Evolutionary conservation across 208 protist genomes (phyloP).

Genomic region (Entamoeba invadens): DNA sequence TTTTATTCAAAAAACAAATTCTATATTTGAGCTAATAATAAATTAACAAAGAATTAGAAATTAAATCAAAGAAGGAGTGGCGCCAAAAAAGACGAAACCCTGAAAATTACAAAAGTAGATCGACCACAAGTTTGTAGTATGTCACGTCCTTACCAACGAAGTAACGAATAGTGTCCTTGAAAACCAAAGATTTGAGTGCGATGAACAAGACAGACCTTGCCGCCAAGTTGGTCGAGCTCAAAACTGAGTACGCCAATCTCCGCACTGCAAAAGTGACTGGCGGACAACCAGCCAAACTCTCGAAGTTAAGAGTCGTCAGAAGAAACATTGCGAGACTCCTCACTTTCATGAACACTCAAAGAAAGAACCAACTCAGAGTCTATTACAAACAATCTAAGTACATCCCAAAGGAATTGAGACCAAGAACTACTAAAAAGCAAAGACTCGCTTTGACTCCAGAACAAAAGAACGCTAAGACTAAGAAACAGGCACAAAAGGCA

Average conservation of each 20-base stretch:
- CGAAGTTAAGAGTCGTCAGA: background rate
- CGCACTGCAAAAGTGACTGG: background rate
- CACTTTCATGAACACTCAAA: background rate
- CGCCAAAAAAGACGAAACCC: too few relatives aligned
- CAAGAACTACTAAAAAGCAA: background rate
- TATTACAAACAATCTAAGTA: background rate
- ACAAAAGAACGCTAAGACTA: background rate
- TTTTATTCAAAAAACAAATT: too few relatives aligned
- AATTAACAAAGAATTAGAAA: too few relatives aligned
- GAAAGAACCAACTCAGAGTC: background rate
- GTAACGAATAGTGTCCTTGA: background rate
- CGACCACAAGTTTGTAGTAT: too few relatives aligned
- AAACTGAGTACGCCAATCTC: background rate
- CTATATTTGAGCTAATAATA: too few relatives aligned
- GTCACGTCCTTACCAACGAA: too few relatives aligned
- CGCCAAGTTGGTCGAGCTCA: background rate
- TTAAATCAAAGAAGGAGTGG: too few relatives aligned
- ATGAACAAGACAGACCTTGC: background rate
- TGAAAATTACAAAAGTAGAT: too few relatives aligned
- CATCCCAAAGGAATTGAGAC: background rate
- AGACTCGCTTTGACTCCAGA: background rate
- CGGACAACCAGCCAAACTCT: background rate
- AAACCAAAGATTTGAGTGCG: background rate
- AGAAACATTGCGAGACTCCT: background rate
- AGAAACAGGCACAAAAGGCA: background rate